Conservation (phyloP, 2,329 filamentous ascomycete species). For the Aspergillus flavus region DNA sequence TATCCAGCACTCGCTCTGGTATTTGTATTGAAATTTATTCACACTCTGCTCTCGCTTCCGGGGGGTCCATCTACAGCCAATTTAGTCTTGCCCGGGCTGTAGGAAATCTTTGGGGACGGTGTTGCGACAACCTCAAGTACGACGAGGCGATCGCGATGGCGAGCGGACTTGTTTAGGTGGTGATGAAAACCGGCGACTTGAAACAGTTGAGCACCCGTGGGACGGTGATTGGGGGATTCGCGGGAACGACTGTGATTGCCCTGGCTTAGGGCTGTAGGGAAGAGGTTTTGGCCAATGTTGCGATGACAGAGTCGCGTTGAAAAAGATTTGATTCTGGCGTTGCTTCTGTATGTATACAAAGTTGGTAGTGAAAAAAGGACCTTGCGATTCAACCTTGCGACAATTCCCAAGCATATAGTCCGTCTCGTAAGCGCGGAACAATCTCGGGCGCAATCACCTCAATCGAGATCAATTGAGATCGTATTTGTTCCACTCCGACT, state of each 20-base stretch:
- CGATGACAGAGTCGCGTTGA: not conserved
- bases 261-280: constrained; percentile 19
- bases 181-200: constrained; percentile 10
- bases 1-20: not conserved
- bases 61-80: not conserved
- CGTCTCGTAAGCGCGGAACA: not conserved
- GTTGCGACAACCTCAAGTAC: constrained; percentile 10
- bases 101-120: not conserved
- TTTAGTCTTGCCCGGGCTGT: constrained; percentile 1
- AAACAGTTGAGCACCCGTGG: not conserved
- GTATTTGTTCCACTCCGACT: not conserved
- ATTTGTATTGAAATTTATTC: not conserved
- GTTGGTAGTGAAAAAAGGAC: not conserved
- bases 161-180: constrained; percentile 11
- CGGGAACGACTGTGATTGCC: not conserved
- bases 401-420: not conserved
- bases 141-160: constrained; percentile 11
- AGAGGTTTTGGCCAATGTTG: constrained; percentile 8
- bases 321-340: not conserved
- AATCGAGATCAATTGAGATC: not conserved
- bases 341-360: not conserved
- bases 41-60: not conserved
- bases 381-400: not conserved
- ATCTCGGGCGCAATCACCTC: not conserved
- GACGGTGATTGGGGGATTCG: not conserved